phyloP scores from a whole-genome alignment of 1,284 basidiomycete genomes.

The Meira nashicola region DNA sequence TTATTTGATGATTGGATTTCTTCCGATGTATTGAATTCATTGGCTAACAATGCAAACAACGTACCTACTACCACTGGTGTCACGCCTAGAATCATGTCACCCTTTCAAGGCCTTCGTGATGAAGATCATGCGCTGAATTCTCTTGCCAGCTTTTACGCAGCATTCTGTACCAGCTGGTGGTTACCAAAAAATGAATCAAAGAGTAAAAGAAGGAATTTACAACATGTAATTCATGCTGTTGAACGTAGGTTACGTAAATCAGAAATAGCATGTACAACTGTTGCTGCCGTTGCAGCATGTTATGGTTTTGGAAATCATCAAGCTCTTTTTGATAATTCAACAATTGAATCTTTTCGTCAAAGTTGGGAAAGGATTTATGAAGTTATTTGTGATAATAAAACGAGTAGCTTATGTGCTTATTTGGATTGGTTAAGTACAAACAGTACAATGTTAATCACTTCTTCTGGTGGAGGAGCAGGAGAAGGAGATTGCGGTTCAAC shows the following conservation, averaged over 20 bases:
- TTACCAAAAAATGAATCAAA: too few species aligned
- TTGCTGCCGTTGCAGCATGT: neutral
- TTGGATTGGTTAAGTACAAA: conserved; percentile 3
- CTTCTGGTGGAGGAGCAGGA: conserved; percentile 5
- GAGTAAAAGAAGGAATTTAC: too few species aligned
- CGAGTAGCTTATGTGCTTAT: neutral
- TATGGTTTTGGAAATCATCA: neutral
- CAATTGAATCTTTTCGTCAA: neutral
- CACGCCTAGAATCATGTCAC: too few species aligned
- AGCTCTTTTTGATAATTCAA: neutral
- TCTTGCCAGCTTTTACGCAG: neutral
- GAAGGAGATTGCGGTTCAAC: too few species aligned
- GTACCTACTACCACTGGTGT: too few species aligned
- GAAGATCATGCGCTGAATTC: neutral
- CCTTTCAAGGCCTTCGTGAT: too few species aligned
- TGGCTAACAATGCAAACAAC: too few species aligned
- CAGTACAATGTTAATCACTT: too few species aligned
- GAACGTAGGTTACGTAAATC: neutral
- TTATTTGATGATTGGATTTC: too few species aligned
- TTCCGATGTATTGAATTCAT: too few species aligned
- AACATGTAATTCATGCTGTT: too few species aligned
- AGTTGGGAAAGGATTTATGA: conserved; percentile 1
- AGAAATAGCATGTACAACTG: neutral
- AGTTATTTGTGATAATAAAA: neutral
- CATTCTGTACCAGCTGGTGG: too few species aligned